Percentiles rank a stretch among this genome's conserved stretches.
Evolutionary conservation across 2,329 filamentous ascomycete species (phyloP).

Genomic region (Penicillium frequentans): DNA sequence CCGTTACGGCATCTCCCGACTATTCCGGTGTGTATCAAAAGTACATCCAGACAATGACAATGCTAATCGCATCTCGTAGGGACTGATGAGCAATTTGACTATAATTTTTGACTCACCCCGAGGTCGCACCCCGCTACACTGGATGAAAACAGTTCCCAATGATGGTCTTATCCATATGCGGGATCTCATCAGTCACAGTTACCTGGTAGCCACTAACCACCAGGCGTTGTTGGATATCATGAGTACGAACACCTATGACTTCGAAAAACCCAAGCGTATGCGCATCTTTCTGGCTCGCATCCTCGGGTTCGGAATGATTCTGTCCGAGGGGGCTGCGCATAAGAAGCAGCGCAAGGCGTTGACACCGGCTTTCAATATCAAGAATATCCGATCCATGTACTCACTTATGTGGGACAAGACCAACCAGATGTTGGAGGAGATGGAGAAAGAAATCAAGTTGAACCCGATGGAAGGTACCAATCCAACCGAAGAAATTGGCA

Average conservation of each 20-base stretch:
- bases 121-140: slow-evolving; percentile 36
- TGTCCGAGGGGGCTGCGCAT: slow-evolving; percentile 53
- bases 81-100: slow-evolving; percentile 23
- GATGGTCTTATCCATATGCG: slow-evolving; percentile 57
- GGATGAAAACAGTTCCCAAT: slow-evolving; percentile 55
- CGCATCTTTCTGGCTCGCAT: slow-evolving; percentile 50
- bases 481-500: slow-evolving; percentile 23
- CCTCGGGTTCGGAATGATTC: slow-evolving; percentile 52
- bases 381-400: slow-evolving; percentile 38
- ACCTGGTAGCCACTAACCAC: slow-evolving; percentile 34
- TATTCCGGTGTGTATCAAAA: slow-evolving; percentile 25
- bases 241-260: slow-evolving; percentile 55
- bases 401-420: slow-evolving; percentile 41
- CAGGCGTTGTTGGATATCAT: slow-evolving; percentile 52
- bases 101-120: slow-evolving; percentile 37
- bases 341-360: slow-evolving; percentile 45
- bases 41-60: not conserved
- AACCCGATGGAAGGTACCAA: slow-evolving; percentile 30
- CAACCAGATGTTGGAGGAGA: slow-evolving; percentile 30
- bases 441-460: slow-evolving; percentile 30
- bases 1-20: slow-evolving; percentile 53
- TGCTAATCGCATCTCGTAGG: slow-evolving; percentile 17
- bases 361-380: slow-evolving; percentile 39
- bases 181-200: slow-evolving; percentile 44
- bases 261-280: slow-evolving; percentile 50